Conservation (phyloP, 306 rosid genomes). For the Trifolium dubium region DNA sequence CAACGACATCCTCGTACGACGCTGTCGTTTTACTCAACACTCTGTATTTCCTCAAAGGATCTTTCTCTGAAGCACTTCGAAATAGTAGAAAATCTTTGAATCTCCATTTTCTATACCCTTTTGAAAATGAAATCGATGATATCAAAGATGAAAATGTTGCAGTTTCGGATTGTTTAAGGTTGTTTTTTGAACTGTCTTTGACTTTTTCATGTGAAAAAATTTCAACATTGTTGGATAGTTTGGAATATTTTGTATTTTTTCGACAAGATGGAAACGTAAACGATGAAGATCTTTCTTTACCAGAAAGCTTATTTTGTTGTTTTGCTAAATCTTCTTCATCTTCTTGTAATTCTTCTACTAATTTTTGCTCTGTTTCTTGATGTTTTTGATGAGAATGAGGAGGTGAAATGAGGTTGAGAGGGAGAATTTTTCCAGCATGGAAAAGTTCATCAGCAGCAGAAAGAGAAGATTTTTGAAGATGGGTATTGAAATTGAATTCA, state of each 20-base stretch:
- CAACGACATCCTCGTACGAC: constrained; percentile 56
- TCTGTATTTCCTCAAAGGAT: constrained; percentile 54
- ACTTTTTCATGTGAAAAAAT: constrained; percentile 4
- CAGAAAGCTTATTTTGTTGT: constrained; percentile 26
- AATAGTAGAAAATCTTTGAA: constrained; percentile 71
- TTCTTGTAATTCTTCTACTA: neutral
- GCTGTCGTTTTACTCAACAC: constrained; percentile 55
- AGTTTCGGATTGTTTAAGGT: constrained; percentile 20
- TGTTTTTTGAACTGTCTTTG: neutral
- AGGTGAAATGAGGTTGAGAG: constrained; percentile 46
- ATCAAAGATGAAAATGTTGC: constrained; percentile 47
- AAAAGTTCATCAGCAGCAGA: constrained; percentile 83
- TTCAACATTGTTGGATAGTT: constrained; percentile 44
- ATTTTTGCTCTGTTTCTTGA: neutral
- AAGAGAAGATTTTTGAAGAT: constrained; percentile 53
- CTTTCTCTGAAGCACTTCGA: constrained; percentile 79
- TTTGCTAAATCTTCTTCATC: no score
- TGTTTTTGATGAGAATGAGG: constrained; percentile 16
- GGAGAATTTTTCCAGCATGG: constrained; percentile 70
- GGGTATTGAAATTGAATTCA: constrained; percentile 65
- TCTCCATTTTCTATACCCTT: constrained; percentile 74
- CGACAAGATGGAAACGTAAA: constrained; percentile 28
- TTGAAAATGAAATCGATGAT: constrained; percentile 68
- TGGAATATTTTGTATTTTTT: constrained; percentile 57
- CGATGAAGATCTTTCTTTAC: constrained; percentile 47